phyloP scores from a whole-genome alignment of 73 alveolate genomes.

The Breviolum minutum region DNA sequence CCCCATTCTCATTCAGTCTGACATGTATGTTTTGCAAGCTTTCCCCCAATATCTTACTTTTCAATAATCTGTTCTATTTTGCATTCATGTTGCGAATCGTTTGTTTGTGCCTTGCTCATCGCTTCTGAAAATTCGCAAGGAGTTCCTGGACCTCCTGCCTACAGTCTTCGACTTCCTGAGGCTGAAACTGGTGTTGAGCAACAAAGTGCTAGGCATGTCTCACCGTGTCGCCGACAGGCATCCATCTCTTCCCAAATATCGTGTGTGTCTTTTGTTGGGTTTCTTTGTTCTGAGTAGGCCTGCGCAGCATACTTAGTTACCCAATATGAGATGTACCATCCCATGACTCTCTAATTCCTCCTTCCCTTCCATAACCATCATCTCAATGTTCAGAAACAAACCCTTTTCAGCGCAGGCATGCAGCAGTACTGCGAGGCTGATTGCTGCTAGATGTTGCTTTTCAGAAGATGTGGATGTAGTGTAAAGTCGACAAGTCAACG shows the following conservation, averaged over 20 bases:
- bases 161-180: constrained; percentile 80
- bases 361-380: neutral
- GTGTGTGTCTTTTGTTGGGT: too few relatives aligned
- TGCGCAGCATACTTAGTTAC: too few relatives aligned
- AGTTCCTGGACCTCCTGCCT: constrained; percentile 70
- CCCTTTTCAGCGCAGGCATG: neutral
- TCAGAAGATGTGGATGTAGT: neutral
- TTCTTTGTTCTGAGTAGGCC: too few relatives aligned
- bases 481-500: too few relatives aligned
- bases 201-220: neutral
- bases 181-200: neutral
- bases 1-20: neutral
- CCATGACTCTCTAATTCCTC: too few relatives aligned
- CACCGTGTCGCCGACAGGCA: too few relatives aligned
- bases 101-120: neutral
- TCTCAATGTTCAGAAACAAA: neutral
- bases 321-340: too few relatives aligned
- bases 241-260: too few relatives aligned
- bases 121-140: neutral
- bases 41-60: too few relatives aligned
- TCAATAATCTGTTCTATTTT: neutral
- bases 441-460: neutral
- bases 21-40: neutral
- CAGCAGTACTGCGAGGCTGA: constrained; percentile 55
- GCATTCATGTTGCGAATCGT: neutral